Evolutionary conservation across 2,329 filamentous ascomycete species (phyloP), one percentile per base, ranked within the genome.

Genomic region (Fusarium beomiforme): DNA sequence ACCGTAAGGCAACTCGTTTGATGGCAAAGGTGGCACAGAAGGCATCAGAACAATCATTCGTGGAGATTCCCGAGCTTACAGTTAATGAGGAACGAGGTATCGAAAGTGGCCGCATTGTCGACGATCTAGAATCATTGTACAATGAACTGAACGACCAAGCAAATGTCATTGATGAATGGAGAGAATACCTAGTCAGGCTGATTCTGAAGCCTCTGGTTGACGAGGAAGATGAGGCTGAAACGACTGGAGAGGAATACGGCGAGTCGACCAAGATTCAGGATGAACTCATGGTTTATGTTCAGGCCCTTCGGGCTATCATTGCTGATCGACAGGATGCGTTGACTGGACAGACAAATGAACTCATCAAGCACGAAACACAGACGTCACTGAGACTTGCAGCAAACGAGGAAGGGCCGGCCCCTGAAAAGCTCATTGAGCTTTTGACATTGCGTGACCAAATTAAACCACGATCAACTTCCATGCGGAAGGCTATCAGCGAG

Each of bases 161-260:
- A 1, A 83, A 87, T 33, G 80, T 92, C 51, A 86, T 97, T 49
- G 88, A 92, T 49, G 86, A 91, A 50, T 97, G 93, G 93, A 89
- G 94, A 43, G 87, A 91, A 62, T 85, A 89, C 43, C 90, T 95
- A 64, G 86, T 93, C 21, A 87, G 92, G 58, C 87, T 95, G 23
- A 85, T 98, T 13, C 82, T 92, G 14, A 87, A 90, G 66, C 90
- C 93, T 0, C 85, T 98, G 3, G 89, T 98, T 21, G 96, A 98
- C 73, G 90, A 96, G 76, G 94, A 97, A 42, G 89, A 90, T 2
- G 84, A 84, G 19, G 81, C 87, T 13, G 93, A 97, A 63, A 87
- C 90, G 5, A 95, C 94, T 14, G 96, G 96, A 26, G 92, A 98
- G 64, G 96, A 98, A 78, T 96, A 97, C 69, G 92, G 94, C 72